These are phyloP conservation scores for Apocynum venetum DNA, from an alignment of 257 asterid species.

Conservation along the genomic window DNA sequence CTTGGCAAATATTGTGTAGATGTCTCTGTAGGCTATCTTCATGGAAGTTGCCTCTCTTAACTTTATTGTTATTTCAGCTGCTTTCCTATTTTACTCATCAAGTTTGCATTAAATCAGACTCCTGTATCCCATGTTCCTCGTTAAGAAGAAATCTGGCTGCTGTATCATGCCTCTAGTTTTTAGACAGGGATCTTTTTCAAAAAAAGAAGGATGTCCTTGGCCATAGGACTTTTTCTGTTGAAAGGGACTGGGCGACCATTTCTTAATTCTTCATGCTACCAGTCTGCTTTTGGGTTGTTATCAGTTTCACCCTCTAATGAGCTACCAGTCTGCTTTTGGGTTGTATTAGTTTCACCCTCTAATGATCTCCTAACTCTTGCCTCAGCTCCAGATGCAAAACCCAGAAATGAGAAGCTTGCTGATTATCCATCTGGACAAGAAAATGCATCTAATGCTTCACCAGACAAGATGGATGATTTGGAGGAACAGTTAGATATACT, in stretches of 20 bases:
- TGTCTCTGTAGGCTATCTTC: neutral
- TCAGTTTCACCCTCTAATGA: neutral
- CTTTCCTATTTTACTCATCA: neutral
- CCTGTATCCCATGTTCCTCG: neutral
- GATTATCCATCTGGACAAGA: constrained; percentile 41
- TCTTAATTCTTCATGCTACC: neutral
- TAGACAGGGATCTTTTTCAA: neutral
- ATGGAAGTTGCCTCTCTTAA: neutral
- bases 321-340: neutral
- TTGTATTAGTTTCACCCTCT: neutral
- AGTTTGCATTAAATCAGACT: neutral
- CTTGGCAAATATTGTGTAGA: neutral
- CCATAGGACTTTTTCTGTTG: neutral
- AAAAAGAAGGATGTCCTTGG: too few relatives aligned
- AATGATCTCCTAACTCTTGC: constrained; percentile 4
- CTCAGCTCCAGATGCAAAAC: constrained; percentile 50
- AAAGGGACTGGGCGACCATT: neutral
- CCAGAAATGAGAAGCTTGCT: constrained; percentile 49
- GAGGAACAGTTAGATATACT: constrained; percentile 73
- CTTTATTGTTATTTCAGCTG: neutral
- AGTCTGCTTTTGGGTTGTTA: neutral
- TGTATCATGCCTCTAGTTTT: constrained; percentile 1
- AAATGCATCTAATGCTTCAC: constrained; percentile 53
- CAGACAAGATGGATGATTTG: constrained; percentile 57
- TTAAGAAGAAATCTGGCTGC: neutral